Evolutionary conservation across 2,329 filamentous ascomycete species (phyloP), one percentile per base, ranked within the genome.

Genomic region (Daldinia sp.): DNA sequence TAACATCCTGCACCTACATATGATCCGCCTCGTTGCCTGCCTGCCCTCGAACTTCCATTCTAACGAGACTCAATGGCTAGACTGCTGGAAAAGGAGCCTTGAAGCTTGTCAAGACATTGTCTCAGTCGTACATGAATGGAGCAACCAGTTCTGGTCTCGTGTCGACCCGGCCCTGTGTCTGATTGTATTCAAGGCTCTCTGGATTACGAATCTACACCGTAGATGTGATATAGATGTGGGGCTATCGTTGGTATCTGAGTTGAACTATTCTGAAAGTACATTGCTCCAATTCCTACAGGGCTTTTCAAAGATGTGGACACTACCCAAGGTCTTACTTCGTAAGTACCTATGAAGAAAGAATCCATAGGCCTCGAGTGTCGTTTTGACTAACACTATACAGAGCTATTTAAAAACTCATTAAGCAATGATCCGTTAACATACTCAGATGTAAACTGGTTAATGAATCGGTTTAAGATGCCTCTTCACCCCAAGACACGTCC

Each of bases 131-230:
- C 67, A 68, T 25, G 69, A 78, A 30, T 78, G 76, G 76, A 68
- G 76, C 51, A 72, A 68, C 34, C 65, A 70, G 4, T 73, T 72
- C 48, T 74, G 67, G 25, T 58, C 71, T 29, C 67, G 63, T 2
- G 74, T 76, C 3, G 75, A 77, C 47, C 75, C 76, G 8, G 76
- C 75, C n/a, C 72, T 77, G 39, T 73, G 69, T 30, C 71, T 77
- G 29, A 75, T 73, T 15, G 58, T 73, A n/a, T 73, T 72, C 29
- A 63, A 69, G 7, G 69, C 71, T 21, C 68, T 77, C 7, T 68
- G 71, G 34, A 61, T 76, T 8, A 55, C 75, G 4, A 67, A 76
- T 59, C 56, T 77, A 2, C 75, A 77, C 56, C 69, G 67, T 11
- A 61, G 66, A 37, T 68, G 59, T 34, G 53, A 61, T 17, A 32